Base-by-base conservation (phyloP, 345 rosid genomes). In the Jatropha curcas region DNA sequence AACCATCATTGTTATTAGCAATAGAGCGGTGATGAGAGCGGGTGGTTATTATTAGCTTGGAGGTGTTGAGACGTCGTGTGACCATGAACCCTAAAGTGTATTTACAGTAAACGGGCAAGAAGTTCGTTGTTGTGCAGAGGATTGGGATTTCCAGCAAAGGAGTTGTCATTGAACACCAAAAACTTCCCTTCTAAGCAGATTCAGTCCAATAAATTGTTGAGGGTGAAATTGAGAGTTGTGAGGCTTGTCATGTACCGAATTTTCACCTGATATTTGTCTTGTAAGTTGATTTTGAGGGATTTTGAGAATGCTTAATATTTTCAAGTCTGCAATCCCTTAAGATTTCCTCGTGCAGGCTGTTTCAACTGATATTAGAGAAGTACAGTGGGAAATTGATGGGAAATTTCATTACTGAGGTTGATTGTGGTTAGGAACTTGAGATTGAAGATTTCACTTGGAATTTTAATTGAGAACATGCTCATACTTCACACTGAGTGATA, bases 121-220 rank as follows among this genome's bases (percentile, higher is more conserved):
- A 43, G 19, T 61, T 53, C 67, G 85, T 30, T 57, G 84, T 7
- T 86, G 84, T 4, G 71, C 33, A 66, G 97, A 94, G 34, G 88
- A 24, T 85, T 78, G 35, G 90, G 87, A 58, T 92, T 92, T 30
- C 97, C 98, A 2, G 74, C 70, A 69, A 92, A 94, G 1, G 92
- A 82, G 58, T 83, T 86, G 46, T 79, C 91, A 65, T 87, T 86
- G 82, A 94, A 94, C 58, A 82, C 97, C 12, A 83, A 53, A 60
- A 90, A 92, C 74, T 94, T 95, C 10, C 97, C 98, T 0, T 84
- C 97, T 0, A 50, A 31, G 3, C 97, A 97, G 39, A 94, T 71
- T 69, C 72, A 75, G 2, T 97, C 97, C 0, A 74, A 20, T 66
- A 94, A 82, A 53, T 90, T 83, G 77, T 94, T 92, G 79, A 73